Conservation (phyloP, 2,329 filamentous ascomycete genomes). For the Venturia effusa region DNA sequence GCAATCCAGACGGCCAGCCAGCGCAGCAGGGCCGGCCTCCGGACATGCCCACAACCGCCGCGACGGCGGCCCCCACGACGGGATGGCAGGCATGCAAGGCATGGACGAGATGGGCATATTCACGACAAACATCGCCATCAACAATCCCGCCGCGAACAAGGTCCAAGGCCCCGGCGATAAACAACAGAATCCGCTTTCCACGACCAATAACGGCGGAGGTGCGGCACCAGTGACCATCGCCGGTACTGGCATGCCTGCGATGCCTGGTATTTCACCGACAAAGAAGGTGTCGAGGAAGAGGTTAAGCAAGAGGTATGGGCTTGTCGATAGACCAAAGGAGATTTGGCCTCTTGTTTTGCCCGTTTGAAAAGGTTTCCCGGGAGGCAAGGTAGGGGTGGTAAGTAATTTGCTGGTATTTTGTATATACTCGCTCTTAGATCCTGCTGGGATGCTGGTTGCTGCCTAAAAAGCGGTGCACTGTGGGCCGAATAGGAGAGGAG, state of each 20-base stretch:
- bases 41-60: not conserved
- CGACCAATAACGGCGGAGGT: not conserved
- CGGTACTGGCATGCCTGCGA: not conserved
- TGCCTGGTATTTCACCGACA: not conserved
- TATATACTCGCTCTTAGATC: no score
- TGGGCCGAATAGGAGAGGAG: no score
- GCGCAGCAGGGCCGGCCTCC: not conserved
- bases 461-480: no score
- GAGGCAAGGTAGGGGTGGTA: no score
- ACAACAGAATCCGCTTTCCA: not conserved
- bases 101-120: constrained; percentile 10
- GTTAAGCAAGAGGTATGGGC: constrained; percentile 1
- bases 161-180: not conserved
- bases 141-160: not conserved
- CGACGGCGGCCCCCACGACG: not conserved
- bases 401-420: no score
- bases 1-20: not conserved
- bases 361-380: not conserved
- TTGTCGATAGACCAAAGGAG: not conserved
- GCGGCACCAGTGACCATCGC: not conserved
- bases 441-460: no score
- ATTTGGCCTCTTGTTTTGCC: not conserved
- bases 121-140: constrained; percentile 3
- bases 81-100: not conserved
- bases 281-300: not conserved